These are phyloP conservation scores for Butyriboletus loyo DNA, from an alignment of 768 basidiomycete genomes.

Conservation along the genomic window DNA sequence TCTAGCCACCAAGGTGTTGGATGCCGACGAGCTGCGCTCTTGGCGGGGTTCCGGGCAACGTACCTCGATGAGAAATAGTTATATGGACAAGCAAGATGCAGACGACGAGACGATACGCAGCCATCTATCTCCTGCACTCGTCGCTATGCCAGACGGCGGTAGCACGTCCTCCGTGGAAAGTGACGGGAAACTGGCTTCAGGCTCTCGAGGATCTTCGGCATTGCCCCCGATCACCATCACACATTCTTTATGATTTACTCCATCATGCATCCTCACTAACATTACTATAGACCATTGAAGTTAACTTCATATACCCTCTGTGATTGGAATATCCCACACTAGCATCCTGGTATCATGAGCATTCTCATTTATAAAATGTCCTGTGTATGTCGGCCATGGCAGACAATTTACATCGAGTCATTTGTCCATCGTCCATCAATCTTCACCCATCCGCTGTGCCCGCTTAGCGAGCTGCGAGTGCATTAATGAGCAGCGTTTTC, in stretches of 20 bases:
- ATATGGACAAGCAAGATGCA: slow-evolving; percentile 19
- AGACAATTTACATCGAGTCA: not conserved
- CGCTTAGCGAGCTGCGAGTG: slow-evolving; percentile 66
- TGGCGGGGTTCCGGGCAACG: slow-evolving; percentile 46
- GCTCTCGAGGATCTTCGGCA: slow-evolving; percentile 9
- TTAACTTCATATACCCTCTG: slow-evolving; percentile 27
- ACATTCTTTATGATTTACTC: slow-evolving; percentile 31
- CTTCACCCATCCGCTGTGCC: slow-evolving; percentile 61
- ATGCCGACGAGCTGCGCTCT: slow-evolving; percentile 64
- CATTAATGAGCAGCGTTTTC: not conserved
- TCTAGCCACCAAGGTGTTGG: slow-evolving; percentile 63
- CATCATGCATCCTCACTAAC: slow-evolving; percentile 11
- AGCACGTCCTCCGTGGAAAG: slow-evolving; percentile 24
- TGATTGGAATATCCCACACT: slow-evolving; percentile 14
- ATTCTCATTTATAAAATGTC: slow-evolving; percentile 12
- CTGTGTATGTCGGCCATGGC: not conserved
- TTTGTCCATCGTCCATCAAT: slow-evolving; percentile 27
- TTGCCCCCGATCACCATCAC: slow-evolving; percentile 46
- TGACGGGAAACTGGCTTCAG: slow-evolving; percentile 23
- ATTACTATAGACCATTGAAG: slow-evolving; percentile 24
- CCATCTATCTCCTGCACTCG: slow-evolving; percentile 11
- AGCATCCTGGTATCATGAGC: slow-evolving; percentile 9
- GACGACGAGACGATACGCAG: slow-evolving; percentile 32
- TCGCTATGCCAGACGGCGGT: slow-evolving; percentile 20
- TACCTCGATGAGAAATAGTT: slow-evolving; percentile 6